Conservation (phyloP, 352 stramenopile species). For the Globisporangium spiculum region DNA sequence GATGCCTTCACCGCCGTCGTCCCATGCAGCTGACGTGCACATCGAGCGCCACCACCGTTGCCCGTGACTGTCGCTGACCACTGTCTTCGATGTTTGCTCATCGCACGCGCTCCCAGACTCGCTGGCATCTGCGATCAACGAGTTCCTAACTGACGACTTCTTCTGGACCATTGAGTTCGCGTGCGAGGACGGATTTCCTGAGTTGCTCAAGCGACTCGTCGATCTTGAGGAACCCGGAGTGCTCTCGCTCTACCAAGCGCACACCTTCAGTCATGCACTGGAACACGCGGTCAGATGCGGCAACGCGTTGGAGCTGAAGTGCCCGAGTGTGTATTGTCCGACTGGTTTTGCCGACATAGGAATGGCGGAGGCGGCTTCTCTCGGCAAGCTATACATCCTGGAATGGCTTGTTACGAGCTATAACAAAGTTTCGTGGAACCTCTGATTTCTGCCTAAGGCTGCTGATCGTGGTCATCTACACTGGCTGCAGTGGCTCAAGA, state of each 20-base stretch:
- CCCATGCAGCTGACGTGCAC: background rate
- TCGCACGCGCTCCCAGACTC: background rate
- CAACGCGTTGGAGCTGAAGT: conserved; percentile 3
- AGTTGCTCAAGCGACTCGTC: background rate
- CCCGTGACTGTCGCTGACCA: background rate
- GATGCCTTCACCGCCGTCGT: too few relatives aligned
- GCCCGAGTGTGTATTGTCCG: background rate
- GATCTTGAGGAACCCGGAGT: too few relatives aligned
- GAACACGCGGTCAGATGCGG: background rate
- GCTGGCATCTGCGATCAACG: background rate
- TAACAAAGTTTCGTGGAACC: too few relatives aligned
- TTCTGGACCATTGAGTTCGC: conserved; percentile 7
- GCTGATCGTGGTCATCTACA: too few relatives aligned
- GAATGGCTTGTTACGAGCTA: background rate
- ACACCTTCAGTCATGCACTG: background rate
- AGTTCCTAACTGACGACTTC: background rate
- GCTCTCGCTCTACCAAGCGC: background rate
- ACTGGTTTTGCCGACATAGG: background rate
- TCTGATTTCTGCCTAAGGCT: too few relatives aligned
- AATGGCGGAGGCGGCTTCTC: background rate
- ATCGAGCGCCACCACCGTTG: background rate
- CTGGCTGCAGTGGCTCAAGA: background rate
- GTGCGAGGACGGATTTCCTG: background rate
- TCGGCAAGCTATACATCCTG: background rate
- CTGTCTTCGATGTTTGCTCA: background rate